These are phyloP conservation scores for Boletus huronensis DNA, from an alignment of 768 basidiomycete species.

Conservation along the genomic window DNA sequence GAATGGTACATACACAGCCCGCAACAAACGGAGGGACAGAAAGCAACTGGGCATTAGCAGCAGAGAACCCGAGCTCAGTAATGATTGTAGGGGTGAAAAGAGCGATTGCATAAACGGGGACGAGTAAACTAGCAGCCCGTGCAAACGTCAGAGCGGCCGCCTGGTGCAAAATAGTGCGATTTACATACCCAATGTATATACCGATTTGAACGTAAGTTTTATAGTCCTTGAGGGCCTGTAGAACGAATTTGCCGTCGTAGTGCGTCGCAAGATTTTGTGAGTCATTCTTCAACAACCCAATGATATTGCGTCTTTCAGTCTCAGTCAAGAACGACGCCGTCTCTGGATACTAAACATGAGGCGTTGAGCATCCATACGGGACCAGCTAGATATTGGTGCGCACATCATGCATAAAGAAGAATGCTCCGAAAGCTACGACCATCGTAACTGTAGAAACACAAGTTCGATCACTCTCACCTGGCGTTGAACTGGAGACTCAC, in stretches of 20 bases:
- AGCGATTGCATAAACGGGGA: slow-evolving; percentile 47
- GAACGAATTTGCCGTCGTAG: slow-evolving; percentile 43
- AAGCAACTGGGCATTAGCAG: slow-evolving; percentile 48
- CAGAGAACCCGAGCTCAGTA: slow-evolving; percentile 46
- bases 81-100: slow-evolving; percentile 53
- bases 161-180: not conserved
- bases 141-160: not conserved
- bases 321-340: slow-evolving; percentile 54
- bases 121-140: slow-evolving; percentile 33
- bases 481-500: slow-evolving; percentile 8
- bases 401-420: slow-evolving; percentile 55
- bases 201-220: slow-evolving; percentile 34
- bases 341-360: slow-evolving; percentile 44
- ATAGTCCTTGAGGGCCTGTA: slow-evolving; percentile 48
- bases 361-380: slow-evolving; percentile 4
- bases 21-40: slow-evolving; percentile 48
- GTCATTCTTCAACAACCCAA: slow-evolving; percentile 40
- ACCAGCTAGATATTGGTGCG: not conserved
- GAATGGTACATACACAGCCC: slow-evolving; percentile 43
- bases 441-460: slow-evolving; percentile 19
- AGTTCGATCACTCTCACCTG: not conserved
- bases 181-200: slow-evolving; percentile 41
- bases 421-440: slow-evolving; percentile 27
- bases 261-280: slow-evolving; percentile 43
- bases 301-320: slow-evolving; percentile 38